Conservation (phyloP, 164 flowering plant species). For the Amborella trichopoda region DNA sequence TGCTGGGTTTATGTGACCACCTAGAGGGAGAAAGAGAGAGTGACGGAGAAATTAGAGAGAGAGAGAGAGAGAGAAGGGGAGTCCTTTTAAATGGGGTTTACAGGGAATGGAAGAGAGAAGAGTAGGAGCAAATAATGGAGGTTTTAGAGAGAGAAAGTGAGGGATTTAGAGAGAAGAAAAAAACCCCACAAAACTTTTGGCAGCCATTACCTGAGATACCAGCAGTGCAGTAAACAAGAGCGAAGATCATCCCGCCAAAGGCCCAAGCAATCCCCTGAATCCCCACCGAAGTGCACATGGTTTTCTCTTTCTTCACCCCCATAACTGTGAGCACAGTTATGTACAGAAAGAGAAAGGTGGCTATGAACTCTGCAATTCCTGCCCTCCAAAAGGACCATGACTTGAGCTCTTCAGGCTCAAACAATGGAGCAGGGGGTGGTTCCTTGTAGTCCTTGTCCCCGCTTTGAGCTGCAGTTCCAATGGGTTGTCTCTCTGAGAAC, state of each 20-base stretch:
- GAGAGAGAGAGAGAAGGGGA: neutral
- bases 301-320: constrained; percentile 28
- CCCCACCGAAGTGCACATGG: constrained; percentile 45
- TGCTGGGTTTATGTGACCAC: constrained; percentile 63
- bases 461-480: constrained; percentile 45
- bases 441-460: constrained; percentile 52
- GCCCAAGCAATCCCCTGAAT: constrained; percentile 66
- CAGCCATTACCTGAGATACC: constrained; percentile 43
- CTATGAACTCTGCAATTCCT: constrained; percentile 50
- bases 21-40: constrained; percentile 10
- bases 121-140: neutral
- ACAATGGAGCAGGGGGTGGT: constrained; percentile 47
- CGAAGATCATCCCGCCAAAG: constrained; percentile 62
- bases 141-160: neutral
- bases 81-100: too few relatives aligned
- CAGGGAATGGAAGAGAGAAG: neutral
- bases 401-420: constrained; percentile 39
- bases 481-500: constrained; percentile 45
- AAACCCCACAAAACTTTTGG: too few relatives aligned
- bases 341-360: constrained; percentile 54
- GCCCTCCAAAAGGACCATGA: constrained; percentile 62
- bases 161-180: too few relatives aligned
- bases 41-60: neutral
- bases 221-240: constrained; percentile 61
- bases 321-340: constrained; percentile 47